Evolutionary conservation across 345 rosid genomes (phyloP).

Genomic region (Lepidium aucheri): DNA sequence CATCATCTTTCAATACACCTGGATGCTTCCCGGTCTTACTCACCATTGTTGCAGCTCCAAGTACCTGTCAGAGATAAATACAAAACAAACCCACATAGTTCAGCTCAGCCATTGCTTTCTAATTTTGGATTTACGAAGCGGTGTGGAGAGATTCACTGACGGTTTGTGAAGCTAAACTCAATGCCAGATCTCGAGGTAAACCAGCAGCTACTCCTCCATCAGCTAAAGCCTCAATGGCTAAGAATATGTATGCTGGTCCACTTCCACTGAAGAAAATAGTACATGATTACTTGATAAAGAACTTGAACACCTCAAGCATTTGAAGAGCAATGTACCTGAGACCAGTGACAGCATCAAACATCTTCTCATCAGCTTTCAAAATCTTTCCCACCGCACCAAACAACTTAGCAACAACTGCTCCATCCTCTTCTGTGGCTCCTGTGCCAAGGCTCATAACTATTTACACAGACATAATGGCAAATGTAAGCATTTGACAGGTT

Average conservation of each 20-base stretch:
- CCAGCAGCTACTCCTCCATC: slow-evolving; percentile 99
- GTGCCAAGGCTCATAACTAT: slow-evolving; percentile 78
- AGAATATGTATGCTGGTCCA: slow-evolving; percentile 80
- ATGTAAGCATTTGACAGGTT: not conserved
- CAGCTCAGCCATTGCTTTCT: not conserved
- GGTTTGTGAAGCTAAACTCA: slow-evolving; percentile 79
- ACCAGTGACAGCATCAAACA: slow-evolving; percentile 88
- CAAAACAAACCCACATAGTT: not conserved
- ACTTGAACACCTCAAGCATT: not conserved
- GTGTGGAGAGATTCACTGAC: slow-evolving; percentile 33
- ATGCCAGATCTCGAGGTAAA: slow-evolving; percentile 81
- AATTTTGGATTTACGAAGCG: not conserved
- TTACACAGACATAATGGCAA: not conserved
- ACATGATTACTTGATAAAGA: not conserved
- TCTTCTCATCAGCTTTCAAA: slow-evolving; percentile 79
- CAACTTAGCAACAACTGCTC: slow-evolving; percentile 52
- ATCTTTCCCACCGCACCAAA: slow-evolving; percentile 82
- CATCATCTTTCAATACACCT: slow-evolving; percentile 86
- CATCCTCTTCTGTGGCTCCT: slow-evolving; percentile 71
- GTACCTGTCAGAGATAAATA: slow-evolving; percentile 41
- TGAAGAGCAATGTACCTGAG: slow-evolving; percentile 46
- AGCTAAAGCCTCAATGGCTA: slow-evolving; percentile 93
- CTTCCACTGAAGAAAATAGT: slow-evolving; percentile 54
- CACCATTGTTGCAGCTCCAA: slow-evolving; percentile 89
- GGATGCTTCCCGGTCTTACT: slow-evolving; percentile 78